These are phyloP conservation scores for Colletotrichum tropicale DNA, from an alignment of 2,329 filamentous ascomycete genomes.

Conservation along the genomic window DNA sequence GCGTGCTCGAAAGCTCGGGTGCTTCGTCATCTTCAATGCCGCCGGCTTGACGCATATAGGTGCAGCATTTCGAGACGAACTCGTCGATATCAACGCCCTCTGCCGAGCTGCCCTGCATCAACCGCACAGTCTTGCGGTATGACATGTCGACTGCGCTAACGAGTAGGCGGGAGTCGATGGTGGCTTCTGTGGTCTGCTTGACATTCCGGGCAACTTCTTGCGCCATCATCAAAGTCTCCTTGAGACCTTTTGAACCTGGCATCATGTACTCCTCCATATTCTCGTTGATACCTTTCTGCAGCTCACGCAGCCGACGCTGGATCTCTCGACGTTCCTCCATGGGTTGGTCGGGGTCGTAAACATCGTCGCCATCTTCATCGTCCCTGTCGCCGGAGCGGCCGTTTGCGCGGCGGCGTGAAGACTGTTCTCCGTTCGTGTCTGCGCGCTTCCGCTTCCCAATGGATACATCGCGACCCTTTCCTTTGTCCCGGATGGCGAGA, in stretches of 20 bases:
- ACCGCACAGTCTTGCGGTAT: slow-evolving; percentile 75
- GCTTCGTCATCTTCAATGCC: slow-evolving; percentile 57
- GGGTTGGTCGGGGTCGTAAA: slow-evolving; percentile 85
- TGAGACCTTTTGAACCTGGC: slow-evolving; percentile 67
- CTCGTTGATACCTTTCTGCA: slow-evolving; percentile 66
- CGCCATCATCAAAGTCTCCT: slow-evolving; percentile 68
- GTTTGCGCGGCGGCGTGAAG: slow-evolving; percentile 19
- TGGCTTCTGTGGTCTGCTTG: slow-evolving; percentile 88
- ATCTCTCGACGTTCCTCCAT: slow-evolving; percentile 73
- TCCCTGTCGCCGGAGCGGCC: slow-evolving; percentile 10
- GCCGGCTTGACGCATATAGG: slow-evolving; percentile 78
- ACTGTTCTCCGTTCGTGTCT: background rate
- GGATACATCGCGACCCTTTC: slow-evolving; percentile 21
- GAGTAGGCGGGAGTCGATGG: slow-evolving; percentile 86
- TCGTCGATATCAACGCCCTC: slow-evolving; percentile 88
- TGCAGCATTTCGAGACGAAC: slow-evolving; percentile 88
- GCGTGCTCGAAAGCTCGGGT: slow-evolving; percentile 54
- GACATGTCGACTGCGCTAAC: slow-evolving; percentile 82
- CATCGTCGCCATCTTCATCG: slow-evolving; percentile 34
- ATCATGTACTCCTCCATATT: slow-evolving; percentile 76
- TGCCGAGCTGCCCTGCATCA: slow-evolving; percentile 74
- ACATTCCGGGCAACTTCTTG: slow-evolving; percentile 71
- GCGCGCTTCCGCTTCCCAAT: slow-evolving; percentile 21
- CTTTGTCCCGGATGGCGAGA: slow-evolving; percentile 33
- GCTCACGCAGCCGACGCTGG: slow-evolving; percentile 71